Evolutionary conservation across 495 filamentous ascomycete genomes (phyloP), one percentile per base, ranked within the genome.

Genomic region (Penicilliopsis zonata): DNA sequence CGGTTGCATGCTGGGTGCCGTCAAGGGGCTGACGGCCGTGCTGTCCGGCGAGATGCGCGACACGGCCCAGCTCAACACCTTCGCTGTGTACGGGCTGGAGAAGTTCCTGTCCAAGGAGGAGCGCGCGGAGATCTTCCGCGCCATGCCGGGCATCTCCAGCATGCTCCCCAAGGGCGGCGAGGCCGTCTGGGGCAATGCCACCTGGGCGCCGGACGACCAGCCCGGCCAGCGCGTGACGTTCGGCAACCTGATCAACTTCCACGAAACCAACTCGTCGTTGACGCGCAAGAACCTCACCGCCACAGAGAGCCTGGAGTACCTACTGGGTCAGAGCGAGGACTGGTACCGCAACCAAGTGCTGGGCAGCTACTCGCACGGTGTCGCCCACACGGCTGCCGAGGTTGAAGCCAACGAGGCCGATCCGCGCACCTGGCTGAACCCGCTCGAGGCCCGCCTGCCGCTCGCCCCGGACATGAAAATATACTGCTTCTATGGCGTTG

Each of bases 21-120:
- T 85, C 33, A 98, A 98, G 65, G 86, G 85, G 28, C 56, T 95
- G 14, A 81, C 90, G 1, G 92, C 90, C 6, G 72, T 96, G 5
- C 69, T 96, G 0, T 94, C 86, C 0, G 90, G 90, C 18, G 90
- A 98, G 59, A 98, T 96, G 90, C 81, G 85, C 40, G 90, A 98
- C 49, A 98, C 90, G 0, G 90, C 90, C 1, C 90, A 96, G 48
- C 72, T 98, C 9, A 98, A 96, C 50, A 71, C 86, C n/a, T 94
- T 96, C 40, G 90, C 90, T 6, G 86, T 98, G 9, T 98, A 95
- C 45, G 92, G 90, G 0, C 72, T 98, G 1, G 90, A 98, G 56
- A 94, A 88, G 44, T 98, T 98, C 54, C 69, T 98, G 4, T 82
- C 76, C 41, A 82, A 79, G 38, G 73, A 86, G 33, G 90, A 98